phyloP scores from a whole-genome alignment of 1,284 basidiomycete species.

The Gymnopus androsaceus region DNA sequence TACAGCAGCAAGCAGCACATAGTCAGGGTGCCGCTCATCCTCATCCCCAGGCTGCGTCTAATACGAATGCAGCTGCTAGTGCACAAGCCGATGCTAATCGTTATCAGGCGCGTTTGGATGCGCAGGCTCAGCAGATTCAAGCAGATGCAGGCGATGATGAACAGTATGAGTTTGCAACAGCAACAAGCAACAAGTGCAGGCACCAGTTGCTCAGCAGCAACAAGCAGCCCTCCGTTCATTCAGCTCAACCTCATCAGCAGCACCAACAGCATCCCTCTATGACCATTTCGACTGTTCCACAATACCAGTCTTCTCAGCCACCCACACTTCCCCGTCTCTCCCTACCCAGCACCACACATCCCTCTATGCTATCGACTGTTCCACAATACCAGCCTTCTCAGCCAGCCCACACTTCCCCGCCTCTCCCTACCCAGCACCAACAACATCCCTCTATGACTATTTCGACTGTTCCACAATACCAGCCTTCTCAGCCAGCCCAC shows the following conservation, averaged over 20 bases:
- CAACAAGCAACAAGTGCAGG: slow-evolving; percentile 4
- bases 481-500: background rate
- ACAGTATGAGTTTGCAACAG: slow-evolving; percentile 6
- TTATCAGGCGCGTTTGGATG: slow-evolving; percentile 11
- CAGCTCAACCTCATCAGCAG: background rate
- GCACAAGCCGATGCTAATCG: background rate
- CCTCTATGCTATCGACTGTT: background rate
- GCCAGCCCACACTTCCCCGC: too few species aligned
- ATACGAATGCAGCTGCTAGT: background rate
- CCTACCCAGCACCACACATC: background rate
- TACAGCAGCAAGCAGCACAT: slow-evolving; percentile 26
- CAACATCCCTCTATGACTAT: background rate
- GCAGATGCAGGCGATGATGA: slow-evolving; percentile 15
- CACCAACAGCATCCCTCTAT: background rate
- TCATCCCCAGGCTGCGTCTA: background rate
- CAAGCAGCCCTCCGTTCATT: background rate
- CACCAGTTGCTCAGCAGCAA: background rate
- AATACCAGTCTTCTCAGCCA: background rate
- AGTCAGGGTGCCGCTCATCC: slow-evolving; percentile 2
- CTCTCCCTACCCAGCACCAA: background rate
- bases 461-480: background rate
- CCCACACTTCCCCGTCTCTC: background rate
- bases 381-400: too few species aligned
- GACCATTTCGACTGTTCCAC: background rate
- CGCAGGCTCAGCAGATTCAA: slow-evolving; percentile 11